Evolutionary conservation across 176 grass and related monocot species (phyloP), one percentile per base, ranked within the genome.

Genomic region (Coix lacrymajobi): DNA sequence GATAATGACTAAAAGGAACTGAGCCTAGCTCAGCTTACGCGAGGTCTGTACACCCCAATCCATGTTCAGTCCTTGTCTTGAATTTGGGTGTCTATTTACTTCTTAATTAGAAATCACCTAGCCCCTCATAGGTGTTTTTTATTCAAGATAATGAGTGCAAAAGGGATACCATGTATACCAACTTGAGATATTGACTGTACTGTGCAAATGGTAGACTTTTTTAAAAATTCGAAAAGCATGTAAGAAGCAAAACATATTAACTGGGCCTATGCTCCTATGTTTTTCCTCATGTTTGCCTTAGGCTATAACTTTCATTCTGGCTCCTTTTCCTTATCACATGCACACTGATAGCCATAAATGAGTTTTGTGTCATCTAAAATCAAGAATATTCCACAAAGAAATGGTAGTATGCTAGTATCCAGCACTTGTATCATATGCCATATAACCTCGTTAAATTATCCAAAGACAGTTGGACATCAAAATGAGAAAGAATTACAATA

Each of bases 391-490:
- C 22, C 11, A 16, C 28, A 34, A 25, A 41, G 8, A 32, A 40
- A 79, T 11, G 37, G 65, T 22, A 66, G 65, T n/a, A 44, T 57
- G 34, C 25, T 69, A 83, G 3, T 44, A 60, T 22, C 33, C n/a
- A 49, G 1, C 11, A 26, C 8, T 74, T 51, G n/a, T 34, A 64
- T 79, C 41, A 11, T 26, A 66, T 67, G 34, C 40, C 65, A 54
- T 44, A 16, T 64, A 54, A 71, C 57, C 10, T 66, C 34, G 11
- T 45, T 37, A 33, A 74, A 64, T 34, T 65, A 26, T 39, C 20
- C 2, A 75, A 75, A 75, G n/a, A 14, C n/a, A 75, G 34, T 24
- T 56, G 49, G 49, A n/a, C n/a, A 84, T 79, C 16, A 20, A 79
- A 72, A 34, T 66, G 56, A 46, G 75, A 82, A 71, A 44, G 41